Conservation (phyloP, 306 rosid species). For the Casuarina glauca region DNA sequence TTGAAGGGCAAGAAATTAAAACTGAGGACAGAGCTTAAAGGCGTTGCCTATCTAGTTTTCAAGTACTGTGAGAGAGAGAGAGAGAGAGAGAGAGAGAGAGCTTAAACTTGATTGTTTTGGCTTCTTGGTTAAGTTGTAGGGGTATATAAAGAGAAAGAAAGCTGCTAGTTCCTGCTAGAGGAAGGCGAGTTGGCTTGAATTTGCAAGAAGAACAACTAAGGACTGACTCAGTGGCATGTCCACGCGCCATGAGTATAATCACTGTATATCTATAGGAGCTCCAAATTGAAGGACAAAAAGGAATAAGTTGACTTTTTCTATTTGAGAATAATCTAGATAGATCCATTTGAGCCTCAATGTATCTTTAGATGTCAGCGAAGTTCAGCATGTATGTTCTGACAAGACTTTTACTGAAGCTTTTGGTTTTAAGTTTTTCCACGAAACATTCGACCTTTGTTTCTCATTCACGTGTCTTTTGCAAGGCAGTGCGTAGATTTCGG, state of each 20-base stretch:
- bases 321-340: background rate
- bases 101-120: background rate
- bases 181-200: slow-evolving; percentile 11
- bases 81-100: slow-evolving; percentile 3
- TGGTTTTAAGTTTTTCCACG: background rate
- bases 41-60: background rate
- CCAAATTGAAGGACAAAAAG: background rate
- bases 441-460: background rate
- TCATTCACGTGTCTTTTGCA: background rate
- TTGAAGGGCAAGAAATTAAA: background rate
- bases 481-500: too few species aligned
- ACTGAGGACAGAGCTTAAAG: background rate
- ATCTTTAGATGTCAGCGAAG: background rate
- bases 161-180: slow-evolving; percentile 9
- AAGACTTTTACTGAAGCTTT: background rate
- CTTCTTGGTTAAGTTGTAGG: background rate
- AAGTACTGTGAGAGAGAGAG: background rate
- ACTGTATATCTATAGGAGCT: background rate
- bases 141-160: slow-evolving; percentile 21
- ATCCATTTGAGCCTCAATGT: background rate
- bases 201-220: background rate
- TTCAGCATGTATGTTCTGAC: background rate
- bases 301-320: background rate
- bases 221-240: slow-evolving; percentile 17
- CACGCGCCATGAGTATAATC: background rate